phyloP scores from a whole-genome alignment of 2,329 filamentous ascomycete genomes.

The Talaromyces sp. region DNA sequence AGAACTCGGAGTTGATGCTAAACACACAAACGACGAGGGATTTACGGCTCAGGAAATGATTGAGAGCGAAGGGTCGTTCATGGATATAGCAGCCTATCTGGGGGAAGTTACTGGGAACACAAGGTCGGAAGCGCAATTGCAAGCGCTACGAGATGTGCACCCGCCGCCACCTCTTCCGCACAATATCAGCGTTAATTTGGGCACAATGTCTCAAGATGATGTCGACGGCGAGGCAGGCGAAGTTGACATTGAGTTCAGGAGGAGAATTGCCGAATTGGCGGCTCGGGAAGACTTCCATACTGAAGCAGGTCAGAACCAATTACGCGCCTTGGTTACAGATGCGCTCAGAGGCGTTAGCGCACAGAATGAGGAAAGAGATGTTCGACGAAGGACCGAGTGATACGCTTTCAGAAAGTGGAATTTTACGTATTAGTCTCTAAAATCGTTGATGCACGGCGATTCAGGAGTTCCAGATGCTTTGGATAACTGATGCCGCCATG shows the following conservation, averaged over 20 bases:
- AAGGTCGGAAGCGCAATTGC: conserved; percentile 23
- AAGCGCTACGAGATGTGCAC: conserved; percentile 35
- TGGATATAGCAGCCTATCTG: conserved; percentile 71
- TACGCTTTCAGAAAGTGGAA: neutral
- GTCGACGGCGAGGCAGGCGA: conserved; percentile 58
- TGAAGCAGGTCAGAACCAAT: conserved; percentile 71
- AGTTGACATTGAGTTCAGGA: conserved; percentile 76
- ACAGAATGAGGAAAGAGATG: conserved; percentile 59
- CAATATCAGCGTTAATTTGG: conserved; percentile 73
- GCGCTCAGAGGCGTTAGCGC: conserved; percentile 67
- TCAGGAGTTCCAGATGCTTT: too few relatives aligned
- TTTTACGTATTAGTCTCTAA: neutral
- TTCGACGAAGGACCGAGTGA: conserved; percentile 61
- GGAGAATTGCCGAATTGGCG: conserved; percentile 85
- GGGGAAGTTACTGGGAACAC: conserved; percentile 36
- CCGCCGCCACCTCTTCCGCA: conserved; percentile 65
- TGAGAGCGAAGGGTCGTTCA: conserved; percentile 71
- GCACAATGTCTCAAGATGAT: conserved; percentile 62
- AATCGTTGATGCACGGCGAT: neutral
- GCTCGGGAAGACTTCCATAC: conserved; percentile 78
- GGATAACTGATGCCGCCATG: too few relatives aligned
- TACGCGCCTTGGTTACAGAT: conserved; percentile 76
- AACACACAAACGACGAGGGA: conserved; percentile 67
- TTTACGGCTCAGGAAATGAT: conserved; percentile 80
- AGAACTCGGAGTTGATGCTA: conserved; percentile 69